A percentile compares a stretch with the other conserved stretches of the same genome.
Evolutionary conservation across 345 rosid species (phyloP).

Genomic region (Hypericum perforatum): DNA sequence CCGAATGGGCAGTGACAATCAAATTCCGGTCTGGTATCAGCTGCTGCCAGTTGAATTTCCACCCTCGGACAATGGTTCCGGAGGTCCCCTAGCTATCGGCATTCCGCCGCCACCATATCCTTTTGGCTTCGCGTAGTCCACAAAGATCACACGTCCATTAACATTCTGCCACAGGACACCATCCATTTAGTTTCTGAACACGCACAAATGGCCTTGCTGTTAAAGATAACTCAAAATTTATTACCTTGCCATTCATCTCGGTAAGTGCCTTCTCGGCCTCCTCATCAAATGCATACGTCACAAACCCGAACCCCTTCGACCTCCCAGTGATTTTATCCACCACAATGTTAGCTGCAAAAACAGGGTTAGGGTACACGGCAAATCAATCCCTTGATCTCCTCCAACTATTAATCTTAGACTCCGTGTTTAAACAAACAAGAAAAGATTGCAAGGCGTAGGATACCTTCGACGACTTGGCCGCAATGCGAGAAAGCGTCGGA

Average conservation of each 20-base stretch:
- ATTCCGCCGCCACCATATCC: conserved; percentile 24
- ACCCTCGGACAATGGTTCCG: conserved; percentile 13
- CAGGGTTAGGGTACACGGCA: background rate
- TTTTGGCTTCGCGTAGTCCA: conserved; percentile 64
- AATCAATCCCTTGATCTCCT: background rate
- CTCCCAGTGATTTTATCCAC: conserved; percentile 53
- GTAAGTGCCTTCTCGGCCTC: conserved; percentile 57
- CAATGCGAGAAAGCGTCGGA: conserved; percentile 59
- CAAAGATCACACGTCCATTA: conserved; percentile 58
- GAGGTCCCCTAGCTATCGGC: conserved; percentile 85
- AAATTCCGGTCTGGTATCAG: too few relatives aligned
- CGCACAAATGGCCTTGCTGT: background rate
- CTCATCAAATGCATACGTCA: conserved; percentile 67
- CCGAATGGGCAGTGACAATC: too few relatives aligned
- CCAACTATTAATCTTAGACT: background rate
- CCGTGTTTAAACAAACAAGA: background rate
- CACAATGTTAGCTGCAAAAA: conserved; percentile 46
- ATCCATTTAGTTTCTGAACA: conserved; percentile 6
- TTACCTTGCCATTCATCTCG: conserved; percentile 69
- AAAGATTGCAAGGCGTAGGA: background rate
- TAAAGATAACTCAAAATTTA: background rate
- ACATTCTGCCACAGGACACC: conserved; percentile 28
- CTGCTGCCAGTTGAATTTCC: background rate
- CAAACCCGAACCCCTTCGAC: conserved; percentile 82
- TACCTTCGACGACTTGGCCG: conserved; percentile 93